These are phyloP conservation scores for Acacia pycnantha DNA, from an alignment of 331 rosid genomes.

Conservation along the genomic window DNA sequence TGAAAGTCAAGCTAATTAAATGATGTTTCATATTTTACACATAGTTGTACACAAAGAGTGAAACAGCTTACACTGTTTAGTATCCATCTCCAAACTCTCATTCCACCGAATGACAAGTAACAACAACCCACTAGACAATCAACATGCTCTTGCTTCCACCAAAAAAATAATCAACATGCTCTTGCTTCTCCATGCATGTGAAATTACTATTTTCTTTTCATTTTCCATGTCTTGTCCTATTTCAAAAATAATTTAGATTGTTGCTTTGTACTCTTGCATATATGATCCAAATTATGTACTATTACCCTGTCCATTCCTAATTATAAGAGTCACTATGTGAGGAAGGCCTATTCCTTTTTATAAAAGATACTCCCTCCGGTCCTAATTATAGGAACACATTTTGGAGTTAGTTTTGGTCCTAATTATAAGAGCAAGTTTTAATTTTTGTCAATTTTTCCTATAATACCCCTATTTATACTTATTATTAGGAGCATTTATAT, in stretches of 20 bases:
- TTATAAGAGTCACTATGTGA: too few relatives aligned
- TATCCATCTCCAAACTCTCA: neutral
- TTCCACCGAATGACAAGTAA: neutral
- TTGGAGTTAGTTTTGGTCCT: too few relatives aligned
- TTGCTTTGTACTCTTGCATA: too few relatives aligned
- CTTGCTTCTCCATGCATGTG: neutral
- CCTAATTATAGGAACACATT: too few relatives aligned
- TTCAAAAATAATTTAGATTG: neutral
- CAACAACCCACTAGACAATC: neutral
- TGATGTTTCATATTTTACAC: neutral
- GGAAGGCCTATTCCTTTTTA: too few relatives aligned
- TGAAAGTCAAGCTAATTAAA: neutral
- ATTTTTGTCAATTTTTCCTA: too few relatives aligned
- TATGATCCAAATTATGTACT: too few relatives aligned
- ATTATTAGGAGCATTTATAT: too few relatives aligned
- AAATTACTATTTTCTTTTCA: neutral
- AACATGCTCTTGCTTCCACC: neutral
- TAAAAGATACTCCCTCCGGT: too few relatives aligned
- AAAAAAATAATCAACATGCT: conserved; percentile 3
- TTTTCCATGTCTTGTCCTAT: neutral
- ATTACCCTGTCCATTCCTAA: too few relatives aligned
- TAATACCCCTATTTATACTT: too few relatives aligned
- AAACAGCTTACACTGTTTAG: neutral
- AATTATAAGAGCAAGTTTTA: too few relatives aligned
- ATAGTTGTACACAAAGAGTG: neutral